Conservation (phyloP, 2,329 filamentous ascomycete species). For the Hypoxylon sp. region DNA sequence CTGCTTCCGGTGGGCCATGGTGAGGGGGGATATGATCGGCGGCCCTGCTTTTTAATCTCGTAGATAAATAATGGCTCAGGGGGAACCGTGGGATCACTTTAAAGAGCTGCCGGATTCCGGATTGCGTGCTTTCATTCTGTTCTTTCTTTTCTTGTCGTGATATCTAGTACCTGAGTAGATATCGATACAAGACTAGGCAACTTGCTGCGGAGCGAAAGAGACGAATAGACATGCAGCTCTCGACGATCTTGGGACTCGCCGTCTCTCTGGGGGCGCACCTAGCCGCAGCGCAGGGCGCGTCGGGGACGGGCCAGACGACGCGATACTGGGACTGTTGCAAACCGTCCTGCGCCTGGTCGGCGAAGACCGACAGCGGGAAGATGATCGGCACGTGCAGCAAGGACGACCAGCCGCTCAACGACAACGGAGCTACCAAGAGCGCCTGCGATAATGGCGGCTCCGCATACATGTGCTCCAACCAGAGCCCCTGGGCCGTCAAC, state of each 20-base stretch:
- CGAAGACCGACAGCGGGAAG: slow-evolving; percentile 67
- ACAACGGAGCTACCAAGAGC: slow-evolving; percentile 62
- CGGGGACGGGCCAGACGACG: slow-evolving; percentile 54
- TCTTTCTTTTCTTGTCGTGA: not conserved
- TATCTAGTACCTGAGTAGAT: not conserved
- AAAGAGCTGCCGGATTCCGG: slow-evolving; percentile 28
- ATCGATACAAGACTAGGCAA: not conserved
- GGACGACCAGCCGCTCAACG: slow-evolving; percentile 68
- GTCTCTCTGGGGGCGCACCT: slow-evolving; percentile 35
- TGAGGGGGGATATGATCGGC: slow-evolving; percentile 30
- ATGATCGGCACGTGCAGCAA: slow-evolving; percentile 70
- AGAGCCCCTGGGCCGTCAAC: slow-evolving; percentile 74
- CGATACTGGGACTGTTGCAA: slow-evolving; percentile 80
- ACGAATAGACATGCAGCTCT: slow-evolving; percentile 45
- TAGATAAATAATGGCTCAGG: slow-evolving; percentile 13
- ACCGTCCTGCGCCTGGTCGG: slow-evolving; percentile 74
- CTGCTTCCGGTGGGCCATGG: slow-evolving; percentile 35
- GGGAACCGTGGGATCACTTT: slow-evolving; percentile 23
- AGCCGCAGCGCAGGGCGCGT: slow-evolving; percentile 48
- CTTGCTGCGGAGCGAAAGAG: slow-evolving; percentile 3
- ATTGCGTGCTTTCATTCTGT: slow-evolving; percentile 31
- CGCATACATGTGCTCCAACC: slow-evolving; percentile 73
- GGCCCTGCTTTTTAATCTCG: slow-evolving; percentile 7
- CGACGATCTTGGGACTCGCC: slow-evolving; percentile 38
- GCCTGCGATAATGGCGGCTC: slow-evolving; percentile 70